A percentile compares a stretch with the other conserved stretches of the same genome.
phyloP scores from a whole-genome alignment of 768 basidiomycete species.

The Leccinum disarticulatum region DNA sequence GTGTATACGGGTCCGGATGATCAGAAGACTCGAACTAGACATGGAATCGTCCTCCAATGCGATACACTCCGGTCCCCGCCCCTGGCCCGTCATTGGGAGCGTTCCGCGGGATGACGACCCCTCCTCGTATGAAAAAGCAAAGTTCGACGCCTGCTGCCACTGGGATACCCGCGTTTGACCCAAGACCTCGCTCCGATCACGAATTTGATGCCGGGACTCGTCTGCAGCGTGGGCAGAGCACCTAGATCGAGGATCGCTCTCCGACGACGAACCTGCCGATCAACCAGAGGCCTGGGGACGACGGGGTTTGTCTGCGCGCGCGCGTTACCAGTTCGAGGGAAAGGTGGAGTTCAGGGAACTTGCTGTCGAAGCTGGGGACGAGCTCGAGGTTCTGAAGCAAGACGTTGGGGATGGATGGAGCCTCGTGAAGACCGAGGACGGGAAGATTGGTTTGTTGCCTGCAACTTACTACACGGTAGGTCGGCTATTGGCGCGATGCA shows the following conservation, averaged over 20 bases:
- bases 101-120: constrained; percentile 34
- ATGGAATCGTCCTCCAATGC: constrained; percentile 43
- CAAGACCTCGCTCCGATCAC: constrained; percentile 25
- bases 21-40: constrained; percentile 34
- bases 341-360: constrained; percentile 76
- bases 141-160: constrained; percentile 14
- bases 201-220: constrained; percentile 79
- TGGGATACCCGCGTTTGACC: constrained; percentile 23
- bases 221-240: constrained; percentile 77
- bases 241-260: constrained; percentile 46
- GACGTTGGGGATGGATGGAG: constrained; percentile 81
- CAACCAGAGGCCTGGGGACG: constrained; percentile 34
- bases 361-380: constrained; percentile 65
- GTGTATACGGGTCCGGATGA: constrained; percentile 34
- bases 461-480: constrained; percentile 68
- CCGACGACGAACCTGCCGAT: constrained; percentile 50
- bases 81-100: background rate
- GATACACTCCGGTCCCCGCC: background rate
- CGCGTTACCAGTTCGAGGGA: constrained; percentile 73
- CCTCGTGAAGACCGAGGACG: constrained; percentile 55
- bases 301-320: constrained; percentile 55
- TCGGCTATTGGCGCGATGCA: background rate
- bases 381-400: constrained; percentile 68
- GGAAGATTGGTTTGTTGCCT: constrained; percentile 69
- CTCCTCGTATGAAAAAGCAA: constrained; percentile 35